Evolutionary conservation across 371 early-diverging fungal species (phyloP).

Genomic region (Chytridiales sp.): DNA sequence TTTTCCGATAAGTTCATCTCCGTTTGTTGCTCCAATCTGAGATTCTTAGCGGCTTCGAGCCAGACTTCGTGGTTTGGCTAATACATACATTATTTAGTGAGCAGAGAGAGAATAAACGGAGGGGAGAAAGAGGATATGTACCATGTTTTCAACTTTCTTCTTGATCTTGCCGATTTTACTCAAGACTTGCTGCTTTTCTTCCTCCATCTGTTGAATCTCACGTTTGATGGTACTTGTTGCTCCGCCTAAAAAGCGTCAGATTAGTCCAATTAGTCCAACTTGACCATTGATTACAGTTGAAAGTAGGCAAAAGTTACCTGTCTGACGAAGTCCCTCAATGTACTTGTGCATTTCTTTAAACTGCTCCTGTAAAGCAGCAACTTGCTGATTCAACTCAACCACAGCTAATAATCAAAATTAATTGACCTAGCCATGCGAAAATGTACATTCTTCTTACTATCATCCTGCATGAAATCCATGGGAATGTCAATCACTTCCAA

Average conservation of each 20-base stretch:
- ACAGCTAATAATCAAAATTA: constrained; percentile 29
- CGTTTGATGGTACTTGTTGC: constrained; percentile 42
- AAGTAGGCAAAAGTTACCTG: too few species aligned
- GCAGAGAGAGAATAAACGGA: not conserved
- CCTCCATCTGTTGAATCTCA: constrained; percentile 60
- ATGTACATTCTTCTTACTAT: constrained; percentile 25
- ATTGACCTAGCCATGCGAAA: not conserved
- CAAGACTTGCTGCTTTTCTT: constrained; percentile 58
- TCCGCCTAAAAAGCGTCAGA: constrained; percentile 13
- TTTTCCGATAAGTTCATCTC: constrained; percentile 40
- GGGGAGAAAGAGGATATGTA: constrained; percentile 4
- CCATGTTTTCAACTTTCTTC: constrained; percentile 52
- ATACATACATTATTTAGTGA: too few species aligned
- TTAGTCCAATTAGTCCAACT: not conserved
- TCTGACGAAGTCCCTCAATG: constrained; percentile 39
- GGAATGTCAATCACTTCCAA: constrained; percentile 48
- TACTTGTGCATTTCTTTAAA: constrained; percentile 49
- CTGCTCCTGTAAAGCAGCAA: constrained; percentile 42
- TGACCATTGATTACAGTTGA: too few species aligned
- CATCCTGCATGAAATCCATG: constrained; percentile 51
- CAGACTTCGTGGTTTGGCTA: constrained; percentile 54
- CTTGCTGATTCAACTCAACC: constrained; percentile 42
- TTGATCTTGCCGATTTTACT: constrained; percentile 46
- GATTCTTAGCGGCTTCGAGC: constrained; percentile 53
- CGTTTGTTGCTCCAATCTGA: constrained; percentile 50